Evolutionary conservation across 805 yeast species (phyloP).

Genomic region (Nakazawaea populi): DNA sequence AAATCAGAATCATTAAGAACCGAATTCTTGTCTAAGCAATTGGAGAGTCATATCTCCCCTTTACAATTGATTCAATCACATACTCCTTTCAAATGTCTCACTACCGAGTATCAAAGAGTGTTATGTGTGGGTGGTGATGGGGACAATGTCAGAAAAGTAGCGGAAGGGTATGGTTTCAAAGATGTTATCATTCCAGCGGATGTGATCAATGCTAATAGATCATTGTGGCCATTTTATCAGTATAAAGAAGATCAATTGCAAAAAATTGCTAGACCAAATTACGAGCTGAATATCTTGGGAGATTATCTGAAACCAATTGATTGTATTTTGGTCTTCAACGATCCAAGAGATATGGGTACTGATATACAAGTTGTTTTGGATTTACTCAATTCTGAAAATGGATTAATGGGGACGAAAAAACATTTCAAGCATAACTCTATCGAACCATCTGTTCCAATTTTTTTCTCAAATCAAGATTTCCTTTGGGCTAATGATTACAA

Average conservation of each 20-base stretch:
- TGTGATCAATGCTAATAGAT: slow-evolving; percentile 49
- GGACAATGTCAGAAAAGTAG: slow-evolving; percentile 67
- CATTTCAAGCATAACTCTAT: slow-evolving; percentile 14
- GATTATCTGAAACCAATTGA: slow-evolving; percentile 44
- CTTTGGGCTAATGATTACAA: slow-evolving; percentile 82
- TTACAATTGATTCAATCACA: slow-evolving; percentile 79
- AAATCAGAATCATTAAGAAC: slow-evolving; percentile 58
- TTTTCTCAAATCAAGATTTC: slow-evolving; percentile 79
- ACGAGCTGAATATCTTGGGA: slow-evolving; percentile 20
- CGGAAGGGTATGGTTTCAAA: slow-evolving; percentile 68
- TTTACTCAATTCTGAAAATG: slow-evolving; percentile 55
- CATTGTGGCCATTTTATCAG: slow-evolving; percentile 66
- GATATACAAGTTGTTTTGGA: slow-evolving; percentile 78
- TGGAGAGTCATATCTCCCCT: slow-evolving; percentile 42
- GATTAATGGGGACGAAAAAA: slow-evolving; percentile 59
- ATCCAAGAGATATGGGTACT: slow-evolving; percentile 83
- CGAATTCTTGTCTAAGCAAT: slow-evolving; percentile 37
- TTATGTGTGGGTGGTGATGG: slow-evolving; percentile 81
- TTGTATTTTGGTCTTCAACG: slow-evolving; percentile 79
- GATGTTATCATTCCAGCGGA: slow-evolving; percentile 74
- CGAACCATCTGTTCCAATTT: slow-evolving; percentile 61
- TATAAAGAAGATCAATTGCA: slow-evolving; percentile 39
- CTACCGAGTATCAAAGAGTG: slow-evolving; percentile 50
- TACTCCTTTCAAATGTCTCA: slow-evolving; percentile 71
- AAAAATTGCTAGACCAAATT: slow-evolving; percentile 32